Percentiles rank a stretch among this genome's conserved stretches.
Evolutionary conservation across 2,329 filamentous ascomycete genomes (phyloP).

Genomic region (Fusarium algeriense): DNA sequence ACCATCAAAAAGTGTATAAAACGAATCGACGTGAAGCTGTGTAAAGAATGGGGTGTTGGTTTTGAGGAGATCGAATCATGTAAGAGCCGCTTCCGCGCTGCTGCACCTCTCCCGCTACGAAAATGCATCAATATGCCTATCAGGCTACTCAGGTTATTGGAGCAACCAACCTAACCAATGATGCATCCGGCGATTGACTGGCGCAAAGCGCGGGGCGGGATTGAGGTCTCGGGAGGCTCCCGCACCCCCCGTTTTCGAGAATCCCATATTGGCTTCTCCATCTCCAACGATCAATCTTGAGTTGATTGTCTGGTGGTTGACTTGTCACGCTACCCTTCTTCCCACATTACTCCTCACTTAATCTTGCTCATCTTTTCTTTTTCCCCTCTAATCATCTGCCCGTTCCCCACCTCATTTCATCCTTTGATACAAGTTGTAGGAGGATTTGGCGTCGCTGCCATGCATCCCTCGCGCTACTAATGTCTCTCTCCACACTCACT

Average conservation of each 20-base stretch:
- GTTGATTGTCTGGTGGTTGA: neutral
- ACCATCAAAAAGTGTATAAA: neutral
- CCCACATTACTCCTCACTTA: neutral
- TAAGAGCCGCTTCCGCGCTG: conserved; percentile 20
- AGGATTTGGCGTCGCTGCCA: neutral
- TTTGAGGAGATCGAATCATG: conserved; percentile 12
- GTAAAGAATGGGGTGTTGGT: neutral
- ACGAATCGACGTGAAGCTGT: conserved; percentile 15
- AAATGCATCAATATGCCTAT: conserved; percentile 25
- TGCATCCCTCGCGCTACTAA: conserved; percentile 23
- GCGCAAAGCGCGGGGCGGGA: conserved; percentile 36
- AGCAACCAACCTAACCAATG: conserved; percentile 28
- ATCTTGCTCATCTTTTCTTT: conserved; percentile 15
- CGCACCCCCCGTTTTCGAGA: conserved; percentile 35
- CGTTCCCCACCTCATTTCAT: conserved; percentile 10
- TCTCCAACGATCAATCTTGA: neutral
- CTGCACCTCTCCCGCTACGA: conserved; percentile 15
- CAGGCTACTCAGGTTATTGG: conserved; percentile 11
- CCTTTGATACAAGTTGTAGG: conserved; percentile 15
- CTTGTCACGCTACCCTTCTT: neutral
- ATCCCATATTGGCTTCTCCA: conserved; percentile 24
- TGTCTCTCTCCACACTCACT: conserved; percentile 37
- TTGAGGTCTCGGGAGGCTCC: conserved; percentile 42
- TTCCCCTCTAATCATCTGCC: conserved; percentile 16
- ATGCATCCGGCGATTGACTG: conserved; percentile 28